These are phyloP conservation scores for Eimeria praecox DNA, from an alignment of 169 alveolate genomes.

Conservation along the genomic window DNA sequence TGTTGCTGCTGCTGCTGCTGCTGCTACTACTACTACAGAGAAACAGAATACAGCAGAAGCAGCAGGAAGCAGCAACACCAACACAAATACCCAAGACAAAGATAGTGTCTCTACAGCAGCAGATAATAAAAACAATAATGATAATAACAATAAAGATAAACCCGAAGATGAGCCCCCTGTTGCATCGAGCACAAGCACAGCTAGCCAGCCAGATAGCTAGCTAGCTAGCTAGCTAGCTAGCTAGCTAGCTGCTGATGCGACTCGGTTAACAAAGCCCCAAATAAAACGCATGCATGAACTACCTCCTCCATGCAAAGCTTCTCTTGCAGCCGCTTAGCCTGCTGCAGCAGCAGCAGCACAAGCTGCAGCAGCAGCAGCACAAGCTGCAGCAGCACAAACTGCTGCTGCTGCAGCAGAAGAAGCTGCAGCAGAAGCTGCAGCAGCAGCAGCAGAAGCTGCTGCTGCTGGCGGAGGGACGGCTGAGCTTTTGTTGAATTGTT, in stretches of 20 bases:
- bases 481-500: not conserved
- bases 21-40: not conserved
- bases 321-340: no score
- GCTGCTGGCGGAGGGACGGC: not conserved
- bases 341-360: not conserved
- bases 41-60: not conserved
- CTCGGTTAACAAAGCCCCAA: no score
- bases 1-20: slow-evolving; percentile 23
- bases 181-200: not conserved
- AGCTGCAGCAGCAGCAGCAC: not conserved
- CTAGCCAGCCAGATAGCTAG: not conserved
- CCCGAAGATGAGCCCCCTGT: not conserved
- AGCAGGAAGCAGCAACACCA: slow-evolving; percentile 18
- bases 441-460: no score
- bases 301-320: no score
- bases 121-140: not conserved
- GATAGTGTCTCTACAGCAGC: no score
- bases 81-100: no score
- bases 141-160: not conserved
- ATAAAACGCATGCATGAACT: not conserved
- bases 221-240: not conserved
- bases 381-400: not conserved
- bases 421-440: no score
- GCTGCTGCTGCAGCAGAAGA: not conserved
- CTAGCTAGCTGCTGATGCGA: no score